phyloP scores from a whole-genome alignment of 805 yeast species.

The Myxozyma neglecta region DNA sequence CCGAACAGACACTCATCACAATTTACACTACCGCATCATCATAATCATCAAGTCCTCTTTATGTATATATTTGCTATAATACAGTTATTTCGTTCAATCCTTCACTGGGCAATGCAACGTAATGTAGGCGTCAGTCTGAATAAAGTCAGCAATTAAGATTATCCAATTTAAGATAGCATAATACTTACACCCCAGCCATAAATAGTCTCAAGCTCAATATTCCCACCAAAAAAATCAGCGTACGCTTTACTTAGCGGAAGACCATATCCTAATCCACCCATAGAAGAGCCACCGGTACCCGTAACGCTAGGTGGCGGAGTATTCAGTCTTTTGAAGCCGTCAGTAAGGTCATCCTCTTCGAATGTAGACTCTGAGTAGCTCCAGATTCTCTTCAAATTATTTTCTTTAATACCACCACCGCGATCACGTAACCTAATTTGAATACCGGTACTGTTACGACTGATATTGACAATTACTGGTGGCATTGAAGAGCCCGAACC shows the following conservation, averaged over 20 bases:
- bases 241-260: slow-evolving; percentile 79
- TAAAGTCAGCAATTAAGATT: background rate
- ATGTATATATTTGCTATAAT: background rate
- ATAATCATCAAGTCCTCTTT: no score
- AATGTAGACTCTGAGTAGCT: slow-evolving; percentile 86
- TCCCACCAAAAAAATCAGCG: slow-evolving; percentile 71
- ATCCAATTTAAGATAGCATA: background rate
- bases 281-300: slow-evolving; percentile 62
- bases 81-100: background rate
- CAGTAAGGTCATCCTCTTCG: slow-evolving; percentile 55
- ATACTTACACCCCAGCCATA: slow-evolving; percentile 61
- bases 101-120: slow-evolving; percentile 19
- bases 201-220: slow-evolving; percentile 64
- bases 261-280: slow-evolving; percentile 98
- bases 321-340: slow-evolving; percentile 54
- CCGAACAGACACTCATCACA: background rate
- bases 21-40: background rate
- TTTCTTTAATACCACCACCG: slow-evolving; percentile 85
- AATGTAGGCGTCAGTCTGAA: slow-evolving; percentile 32
- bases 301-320: slow-evolving; percentile 52
- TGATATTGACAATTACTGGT: slow-evolving; percentile 54
- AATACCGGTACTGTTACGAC: slow-evolving; percentile 47
- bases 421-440: slow-evolving; percentile 79
- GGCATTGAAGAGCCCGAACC: slow-evolving; percentile 25
- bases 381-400: slow-evolving; percentile 64